phyloP scores from a whole-genome alignment of 2,329 filamentous ascomycete species.

The Alternaria brassicae region DNA sequence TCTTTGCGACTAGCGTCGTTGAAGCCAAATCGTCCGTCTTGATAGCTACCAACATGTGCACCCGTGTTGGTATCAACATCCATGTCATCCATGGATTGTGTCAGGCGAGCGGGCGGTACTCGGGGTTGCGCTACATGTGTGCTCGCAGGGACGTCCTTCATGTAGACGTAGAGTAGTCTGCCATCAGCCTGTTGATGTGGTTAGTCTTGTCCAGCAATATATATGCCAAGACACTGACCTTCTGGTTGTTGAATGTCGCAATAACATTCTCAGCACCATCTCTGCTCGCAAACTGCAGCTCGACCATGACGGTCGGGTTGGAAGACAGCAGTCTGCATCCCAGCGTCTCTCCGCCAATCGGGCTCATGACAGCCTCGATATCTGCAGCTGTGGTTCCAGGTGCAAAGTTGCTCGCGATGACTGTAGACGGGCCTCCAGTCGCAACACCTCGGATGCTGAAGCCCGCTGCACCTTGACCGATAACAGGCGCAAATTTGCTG shows the following conservation, averaged over 20 bases:
- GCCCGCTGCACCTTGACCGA: constrained; percentile 46
- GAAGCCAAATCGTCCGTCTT: constrained; percentile 56
- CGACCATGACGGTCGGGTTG: constrained; percentile 75
- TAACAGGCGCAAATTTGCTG: constrained; percentile 50
- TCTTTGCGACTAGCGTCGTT: constrained; percentile 36
- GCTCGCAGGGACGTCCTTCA: constrained; percentile 60
- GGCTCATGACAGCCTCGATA: constrained; percentile 82
- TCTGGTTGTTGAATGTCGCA: constrained; percentile 78
- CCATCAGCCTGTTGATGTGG: constrained; percentile 71
- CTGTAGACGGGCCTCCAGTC: constrained; percentile 71
- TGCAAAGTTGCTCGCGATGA: constrained; percentile 83
- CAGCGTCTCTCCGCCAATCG: constrained; percentile 69
- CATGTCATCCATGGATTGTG: constrained; percentile 51
- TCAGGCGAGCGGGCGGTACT: constrained; percentile 27
- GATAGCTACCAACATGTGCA: constrained; percentile 46
- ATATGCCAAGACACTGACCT: constrained; percentile 58
- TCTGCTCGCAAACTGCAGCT: constrained; percentile 75
- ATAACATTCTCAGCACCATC: constrained; percentile 78
- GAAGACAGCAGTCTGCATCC: constrained; percentile 73
- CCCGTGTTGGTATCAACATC: constrained; percentile 47
- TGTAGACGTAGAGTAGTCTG: constrained; percentile 74
- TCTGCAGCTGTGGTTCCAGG: constrained; percentile 81
- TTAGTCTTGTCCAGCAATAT: constrained; percentile 14
- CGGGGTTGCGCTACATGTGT: constrained; percentile 41
- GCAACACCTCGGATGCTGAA: constrained; percentile 73